Percentiles rank a stretch among this genome's conserved stretches.
These are phyloP conservation scores for Exobasidium rhododendri DNA, from an alignment of 1,284 basidiomycete species.

Conservation along the genomic window DNA sequence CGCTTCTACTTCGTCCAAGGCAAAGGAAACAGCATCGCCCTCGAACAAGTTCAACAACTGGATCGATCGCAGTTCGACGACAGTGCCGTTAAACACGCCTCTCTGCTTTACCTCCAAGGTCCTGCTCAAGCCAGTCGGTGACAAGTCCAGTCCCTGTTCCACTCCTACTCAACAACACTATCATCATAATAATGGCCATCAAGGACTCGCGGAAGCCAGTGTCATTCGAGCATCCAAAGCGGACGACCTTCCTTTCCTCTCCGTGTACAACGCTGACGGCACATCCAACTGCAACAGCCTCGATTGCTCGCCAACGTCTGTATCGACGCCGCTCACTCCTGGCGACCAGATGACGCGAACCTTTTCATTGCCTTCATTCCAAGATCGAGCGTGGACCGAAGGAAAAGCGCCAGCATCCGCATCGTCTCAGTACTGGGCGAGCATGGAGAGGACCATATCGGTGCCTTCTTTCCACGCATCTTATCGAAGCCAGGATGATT, in stretches of 20 bases:
- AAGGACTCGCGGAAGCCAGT: too few species aligned
- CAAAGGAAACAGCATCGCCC: not conserved
- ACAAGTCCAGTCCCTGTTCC: not conserved
- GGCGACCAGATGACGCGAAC: not conserved
- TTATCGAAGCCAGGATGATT: not conserved
- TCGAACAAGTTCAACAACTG: not conserved
- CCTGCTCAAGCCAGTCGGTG: not conserved
- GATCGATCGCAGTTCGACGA: not conserved
- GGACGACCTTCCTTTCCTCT: not conserved
- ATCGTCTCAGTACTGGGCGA: not conserved
- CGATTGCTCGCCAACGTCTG: not conserved
- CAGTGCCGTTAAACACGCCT: not conserved
- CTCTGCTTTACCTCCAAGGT: not conserved
- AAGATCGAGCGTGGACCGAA: not conserved
- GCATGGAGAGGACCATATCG: not conserved
- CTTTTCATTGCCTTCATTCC: not conserved
- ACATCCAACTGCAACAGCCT: too few species aligned
- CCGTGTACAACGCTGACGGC: too few species aligned
- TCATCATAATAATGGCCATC: too few species aligned
- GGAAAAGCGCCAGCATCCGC: not conserved
- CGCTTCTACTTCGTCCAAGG: not conserved
- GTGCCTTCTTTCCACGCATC: not conserved
- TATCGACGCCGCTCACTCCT: not conserved
- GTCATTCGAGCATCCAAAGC: not conserved
- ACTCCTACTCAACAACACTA: too few species aligned